Evolutionary conservation across 169 alveolate genomes (phyloP).

Genomic region (Cystoisospora suis): DNA sequence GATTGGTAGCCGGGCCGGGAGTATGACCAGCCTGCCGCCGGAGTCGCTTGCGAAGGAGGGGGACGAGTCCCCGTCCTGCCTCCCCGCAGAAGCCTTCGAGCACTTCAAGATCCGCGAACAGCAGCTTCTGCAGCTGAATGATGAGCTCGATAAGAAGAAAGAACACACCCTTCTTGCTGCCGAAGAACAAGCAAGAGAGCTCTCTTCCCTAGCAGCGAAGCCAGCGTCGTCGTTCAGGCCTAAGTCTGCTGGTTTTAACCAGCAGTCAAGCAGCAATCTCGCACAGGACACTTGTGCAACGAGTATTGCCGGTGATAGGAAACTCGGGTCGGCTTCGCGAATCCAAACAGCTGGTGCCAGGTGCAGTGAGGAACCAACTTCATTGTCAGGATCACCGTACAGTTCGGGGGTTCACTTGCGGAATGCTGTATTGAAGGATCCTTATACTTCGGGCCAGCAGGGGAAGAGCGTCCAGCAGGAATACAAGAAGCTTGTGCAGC

Average conservation of each 20-base stretch:
- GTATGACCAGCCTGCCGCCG: too few relatives aligned
- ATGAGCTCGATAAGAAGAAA: not conserved
- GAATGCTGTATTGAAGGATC: not conserved
- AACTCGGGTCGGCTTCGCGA: too few relatives aligned
- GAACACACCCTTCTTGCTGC: not conserved
- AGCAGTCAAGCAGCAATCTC: too few relatives aligned
- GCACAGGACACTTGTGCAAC: too few relatives aligned
- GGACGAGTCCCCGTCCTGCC: not conserved
- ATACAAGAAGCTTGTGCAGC: not conserved
- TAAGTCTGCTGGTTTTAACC: not conserved
- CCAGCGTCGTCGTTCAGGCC: not conserved
- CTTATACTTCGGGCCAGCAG: not conserved
- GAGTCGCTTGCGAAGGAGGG: too few relatives aligned
- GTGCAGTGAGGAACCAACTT: too few relatives aligned
- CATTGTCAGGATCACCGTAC: too few relatives aligned
- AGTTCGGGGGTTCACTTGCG: not conserved
- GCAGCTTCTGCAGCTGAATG: not conserved
- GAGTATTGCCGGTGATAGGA: too few relatives aligned
- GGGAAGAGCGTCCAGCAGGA: not conserved
- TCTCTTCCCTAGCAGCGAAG: not conserved
- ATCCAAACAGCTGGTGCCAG: too few relatives aligned
- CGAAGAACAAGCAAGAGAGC: not conserved
- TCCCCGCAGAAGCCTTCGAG: not conserved
- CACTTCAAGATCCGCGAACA: conserved; percentile 23
- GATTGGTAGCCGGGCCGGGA: too few relatives aligned